Percentiles rank a stretch among this genome's conserved stretches.
phyloP scores from a whole-genome alignment of 2,329 filamentous ascomycete genomes.

The Acrodontium crateriforme region DNA sequence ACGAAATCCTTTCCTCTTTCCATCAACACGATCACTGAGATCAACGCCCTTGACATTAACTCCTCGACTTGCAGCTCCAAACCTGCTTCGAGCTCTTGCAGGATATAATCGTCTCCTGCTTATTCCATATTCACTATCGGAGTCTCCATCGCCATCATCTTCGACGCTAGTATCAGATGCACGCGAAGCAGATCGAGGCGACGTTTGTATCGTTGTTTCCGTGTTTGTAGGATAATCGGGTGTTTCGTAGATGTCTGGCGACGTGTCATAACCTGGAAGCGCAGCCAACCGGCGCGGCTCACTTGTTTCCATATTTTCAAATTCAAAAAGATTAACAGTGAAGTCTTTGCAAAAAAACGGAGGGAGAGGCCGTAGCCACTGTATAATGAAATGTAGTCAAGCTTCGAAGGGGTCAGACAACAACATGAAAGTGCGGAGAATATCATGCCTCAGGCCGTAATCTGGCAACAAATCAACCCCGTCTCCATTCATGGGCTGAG shows the following conservation, averaged over 20 bases:
- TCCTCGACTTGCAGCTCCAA: slow-evolving; percentile 48
- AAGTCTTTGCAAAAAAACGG: too few relatives aligned
- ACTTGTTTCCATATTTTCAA: too few relatives aligned
- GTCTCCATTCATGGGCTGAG: too few relatives aligned
- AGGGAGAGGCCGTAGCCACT: too few relatives aligned
- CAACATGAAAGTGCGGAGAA: too few relatives aligned
- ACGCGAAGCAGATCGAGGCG: slow-evolving; percentile 17
- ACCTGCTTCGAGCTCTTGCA: slow-evolving; percentile 65
- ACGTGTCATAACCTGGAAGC: slow-evolving; percentile 39
- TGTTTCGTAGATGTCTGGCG: slow-evolving; percentile 93
- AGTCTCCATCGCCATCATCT: slow-evolving; percentile 32
- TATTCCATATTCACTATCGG: slow-evolving; percentile 47
- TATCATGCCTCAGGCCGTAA: too few relatives aligned
- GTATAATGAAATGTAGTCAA: too few relatives aligned
- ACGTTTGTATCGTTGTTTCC: slow-evolving; percentile 47
- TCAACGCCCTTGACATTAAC: slow-evolving; percentile 69
- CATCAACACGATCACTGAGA: slow-evolving; percentile 77
- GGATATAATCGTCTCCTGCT: slow-evolving; percentile 64
- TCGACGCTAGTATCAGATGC: slow-evolving; percentile 11
- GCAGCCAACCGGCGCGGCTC: slow-evolving; percentile 9
- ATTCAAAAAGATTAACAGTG: too few relatives aligned
- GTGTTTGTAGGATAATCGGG: slow-evolving; percentile 83
- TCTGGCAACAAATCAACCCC: too few relatives aligned
- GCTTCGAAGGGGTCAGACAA: too few relatives aligned
- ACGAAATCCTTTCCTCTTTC: slow-evolving; percentile 72